A percentile compares a stretch with the other conserved stretches of the same genome.
Conservation (phyloP, 768 basidiomycete species). For the Steccherinum ochraceum region DNA sequence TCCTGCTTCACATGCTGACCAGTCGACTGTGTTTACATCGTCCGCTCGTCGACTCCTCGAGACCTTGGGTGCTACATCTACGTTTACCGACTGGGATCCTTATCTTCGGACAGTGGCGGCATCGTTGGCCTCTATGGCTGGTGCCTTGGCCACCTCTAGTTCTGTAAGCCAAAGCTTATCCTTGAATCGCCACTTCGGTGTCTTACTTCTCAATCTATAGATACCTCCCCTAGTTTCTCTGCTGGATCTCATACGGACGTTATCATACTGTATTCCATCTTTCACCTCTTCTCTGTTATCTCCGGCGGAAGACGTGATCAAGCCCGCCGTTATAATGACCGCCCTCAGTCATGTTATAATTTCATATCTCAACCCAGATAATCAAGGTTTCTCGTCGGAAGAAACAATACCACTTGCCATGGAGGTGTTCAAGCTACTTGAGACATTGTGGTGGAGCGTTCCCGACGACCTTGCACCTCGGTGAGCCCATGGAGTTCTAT, state of each 20-base stretch:
- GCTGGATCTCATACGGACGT: slow-evolving; percentile 43
- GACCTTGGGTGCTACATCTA: slow-evolving; percentile 30
- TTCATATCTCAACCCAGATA: slow-evolving; percentile 30
- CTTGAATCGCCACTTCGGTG: slow-evolving; percentile 11
- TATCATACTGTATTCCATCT: slow-evolving; percentile 43
- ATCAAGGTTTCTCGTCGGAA: neutral
- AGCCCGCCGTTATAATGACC: slow-evolving; percentile 30
- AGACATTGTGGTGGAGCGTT: slow-evolving; percentile 45
- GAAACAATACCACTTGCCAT: slow-evolving; percentile 24
- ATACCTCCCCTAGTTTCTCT: slow-evolving; percentile 40
- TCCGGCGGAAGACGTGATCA: slow-evolving; percentile 13
- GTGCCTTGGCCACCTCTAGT: slow-evolving; percentile 8
- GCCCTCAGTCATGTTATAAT: slow-evolving; percentile 37
- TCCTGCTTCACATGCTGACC: slow-evolving; percentile 15
- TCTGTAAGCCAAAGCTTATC: slow-evolving; percentile 20
- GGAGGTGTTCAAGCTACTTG: slow-evolving; percentile 43
- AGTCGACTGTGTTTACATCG: slow-evolving; percentile 30
- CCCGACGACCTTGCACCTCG: slow-evolving; percentile 35
- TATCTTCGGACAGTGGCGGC: slow-evolving; percentile 11
- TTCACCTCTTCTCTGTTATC: slow-evolving; percentile 36
- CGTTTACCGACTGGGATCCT: slow-evolving; percentile 6
- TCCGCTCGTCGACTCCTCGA: slow-evolving; percentile 40
- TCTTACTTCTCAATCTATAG: slow-evolving; percentile 25
- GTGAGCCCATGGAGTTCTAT: slow-evolving; percentile 19
- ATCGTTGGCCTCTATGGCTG: slow-evolving; percentile 16